Base-by-base conservation (phyloP, 257 asterid species). In the Salvia miltiorrhiza region DNA sequence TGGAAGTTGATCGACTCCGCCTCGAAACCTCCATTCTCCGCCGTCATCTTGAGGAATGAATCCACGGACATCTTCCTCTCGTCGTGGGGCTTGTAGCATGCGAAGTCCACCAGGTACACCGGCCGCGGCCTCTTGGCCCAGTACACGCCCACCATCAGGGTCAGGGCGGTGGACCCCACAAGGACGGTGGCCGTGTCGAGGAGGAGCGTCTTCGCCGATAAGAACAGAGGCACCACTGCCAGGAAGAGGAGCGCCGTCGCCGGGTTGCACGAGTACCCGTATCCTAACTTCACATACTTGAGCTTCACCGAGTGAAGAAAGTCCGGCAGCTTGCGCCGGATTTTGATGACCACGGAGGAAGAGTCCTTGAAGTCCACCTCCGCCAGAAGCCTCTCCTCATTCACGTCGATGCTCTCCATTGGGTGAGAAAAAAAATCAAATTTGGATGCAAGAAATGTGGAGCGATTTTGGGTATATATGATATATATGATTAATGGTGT, bases 271-370 rank as follows among this genome's bases (percentile, higher is more conserved):
- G 92, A 83, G 57, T 87, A 92, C 0, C 92, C 96, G 55, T 86
- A 88, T 0, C 96, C 96, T 26, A 92, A 50, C 57, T 81, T 86
- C 0, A 92, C 98, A 21, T 85, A 85, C 26, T 85, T 85, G 54
- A 84, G 87, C 82, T 84, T 84, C 12, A 84, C 90, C 0, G 87
- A 82, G 21, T 80, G 81, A 40, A 84, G 72, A 37, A 84, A 84
- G 37, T 84, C 90, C 0, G 90, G 90, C 53, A 84, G 40, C 2
- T 65, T 82, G 0, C 78, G 71, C 8, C 77, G 75, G 68, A 84
- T 82, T 43, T 76, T 82, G 47, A 84, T 79, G 52, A 84, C 85
- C 20, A 73, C 53, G 37, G 87, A 75, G 0, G 85, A 81, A 1
- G 89, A 70, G 59, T 81, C 89, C 61, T 72, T 75, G 79, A 75